Conservation (phyloP, 306 rosid species). For the Rosa lucieae region DNA sequence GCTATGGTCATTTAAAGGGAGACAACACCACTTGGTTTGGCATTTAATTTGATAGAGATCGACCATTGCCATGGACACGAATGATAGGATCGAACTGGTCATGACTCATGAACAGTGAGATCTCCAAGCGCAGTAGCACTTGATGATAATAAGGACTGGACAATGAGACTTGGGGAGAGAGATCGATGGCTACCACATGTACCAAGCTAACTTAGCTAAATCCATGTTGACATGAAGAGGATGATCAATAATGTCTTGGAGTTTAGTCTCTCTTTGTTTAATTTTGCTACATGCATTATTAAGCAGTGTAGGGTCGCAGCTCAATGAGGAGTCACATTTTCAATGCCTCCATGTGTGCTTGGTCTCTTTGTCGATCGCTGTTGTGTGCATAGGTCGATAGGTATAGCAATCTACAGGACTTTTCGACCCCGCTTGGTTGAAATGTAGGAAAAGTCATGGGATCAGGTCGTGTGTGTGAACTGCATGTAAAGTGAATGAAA, state of each 20-base stretch:
- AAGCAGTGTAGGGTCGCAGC: constrained; percentile 29
- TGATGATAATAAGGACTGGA: not conserved
- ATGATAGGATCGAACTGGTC: not conserved
- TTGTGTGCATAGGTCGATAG: not conserved
- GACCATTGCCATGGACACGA: not conserved
- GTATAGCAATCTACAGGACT: constrained; percentile 5
- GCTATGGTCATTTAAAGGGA: not conserved
- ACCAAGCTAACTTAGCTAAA: not conserved
- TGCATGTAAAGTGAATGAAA: not conserved
- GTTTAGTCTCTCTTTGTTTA: not conserved
- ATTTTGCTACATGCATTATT: not conserved
- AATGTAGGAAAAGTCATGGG: too few relatives aligned
- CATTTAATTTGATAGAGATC: not conserved
- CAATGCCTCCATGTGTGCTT: constrained; percentile 21
- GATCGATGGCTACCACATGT: not conserved
- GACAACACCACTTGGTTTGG: constrained; percentile 18
- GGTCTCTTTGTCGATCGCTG: constrained; percentile 17
- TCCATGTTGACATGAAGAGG: not conserved
- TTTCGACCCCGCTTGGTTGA: not conserved
- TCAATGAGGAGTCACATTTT: not conserved
- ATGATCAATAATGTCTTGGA: not conserved
- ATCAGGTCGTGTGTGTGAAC: not conserved
- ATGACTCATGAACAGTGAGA: not conserved
- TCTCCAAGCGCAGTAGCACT: not conserved
- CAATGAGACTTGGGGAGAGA: not conserved